Conservation (phyloP, 2,329 filamentous ascomycete species). For the Hymenoscyphus albidus region DNA sequence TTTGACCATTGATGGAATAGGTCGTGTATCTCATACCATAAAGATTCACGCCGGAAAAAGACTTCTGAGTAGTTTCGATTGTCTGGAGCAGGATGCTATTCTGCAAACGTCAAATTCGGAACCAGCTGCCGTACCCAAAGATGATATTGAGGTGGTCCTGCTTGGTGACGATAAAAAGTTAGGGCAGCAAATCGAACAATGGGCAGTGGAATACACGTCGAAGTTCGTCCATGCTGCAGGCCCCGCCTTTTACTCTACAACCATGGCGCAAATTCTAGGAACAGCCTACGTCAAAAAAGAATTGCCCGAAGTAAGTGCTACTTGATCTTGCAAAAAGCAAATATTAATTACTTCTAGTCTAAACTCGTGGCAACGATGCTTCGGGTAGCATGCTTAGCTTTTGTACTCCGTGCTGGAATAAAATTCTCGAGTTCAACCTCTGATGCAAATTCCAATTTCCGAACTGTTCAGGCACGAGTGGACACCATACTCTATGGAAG, state of each 20-base stretch:
- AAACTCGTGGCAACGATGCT: slow-evolving; percentile 24
- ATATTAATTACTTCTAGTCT: slow-evolving; percentile 16
- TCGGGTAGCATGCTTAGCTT: slow-evolving; percentile 23
- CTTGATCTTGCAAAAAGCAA: neutral
- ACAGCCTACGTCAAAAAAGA: slow-evolving; percentile 26
- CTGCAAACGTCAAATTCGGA: slow-evolving; percentile 9
- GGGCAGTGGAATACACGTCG: slow-evolving; percentile 28
- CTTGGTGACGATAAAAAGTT: slow-evolving; percentile 17
- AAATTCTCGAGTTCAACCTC: slow-evolving; percentile 12
- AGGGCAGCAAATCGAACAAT: slow-evolving; percentile 24
- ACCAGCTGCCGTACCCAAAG: slow-evolving; percentile 1
- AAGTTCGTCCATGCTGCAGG: slow-evolving; percentile 27
- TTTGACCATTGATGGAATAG: slow-evolving; percentile 26
- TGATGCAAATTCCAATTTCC: slow-evolving; percentile 11
- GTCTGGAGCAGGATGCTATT: slow-evolving; percentile 14
- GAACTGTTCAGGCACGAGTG: slow-evolving; percentile 25
- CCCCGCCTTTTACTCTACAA: slow-evolving; percentile 24
- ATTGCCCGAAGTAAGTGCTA: slow-evolving; percentile 23
- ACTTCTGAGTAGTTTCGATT: slow-evolving; percentile 14
- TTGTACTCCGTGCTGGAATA: slow-evolving; percentile 27
- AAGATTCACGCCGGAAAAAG: slow-evolving; percentile 17
- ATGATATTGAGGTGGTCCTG: slow-evolving; percentile 14
- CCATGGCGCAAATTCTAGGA: slow-evolving; percentile 25
- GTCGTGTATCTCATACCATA: slow-evolving; percentile 20
- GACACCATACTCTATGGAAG: slow-evolving; percentile 30